phyloP scores from a whole-genome alignment of 1,139 yeast species.

The Lodderomyces theae region DNA sequence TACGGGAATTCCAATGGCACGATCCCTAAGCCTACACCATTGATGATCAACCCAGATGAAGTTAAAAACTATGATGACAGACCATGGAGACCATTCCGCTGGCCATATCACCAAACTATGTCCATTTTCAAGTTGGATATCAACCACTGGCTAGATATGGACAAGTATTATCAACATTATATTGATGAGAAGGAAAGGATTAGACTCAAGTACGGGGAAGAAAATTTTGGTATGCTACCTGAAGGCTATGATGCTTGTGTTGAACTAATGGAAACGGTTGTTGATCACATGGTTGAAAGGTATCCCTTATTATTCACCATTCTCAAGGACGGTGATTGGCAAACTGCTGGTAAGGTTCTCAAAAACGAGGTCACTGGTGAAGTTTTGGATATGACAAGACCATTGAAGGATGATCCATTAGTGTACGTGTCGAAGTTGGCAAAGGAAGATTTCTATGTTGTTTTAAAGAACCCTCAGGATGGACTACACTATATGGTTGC shows the following conservation, averaged over 20 bases:
- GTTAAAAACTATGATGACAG: conserved; percentile 65
- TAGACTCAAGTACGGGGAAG: conserved; percentile 55
- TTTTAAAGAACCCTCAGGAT: conserved; percentile 50
- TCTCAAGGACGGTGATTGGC: conserved; percentile 31
- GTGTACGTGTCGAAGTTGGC: conserved; percentile 65
- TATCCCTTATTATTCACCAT: conserved; percentile 63
- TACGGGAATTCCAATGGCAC: conserved; percentile 16
- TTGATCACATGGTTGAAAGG: conserved; percentile 55
- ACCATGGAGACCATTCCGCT: conserved; percentile 79
- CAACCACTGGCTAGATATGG: conserved; percentile 80
- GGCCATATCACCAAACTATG: conserved; percentile 84
- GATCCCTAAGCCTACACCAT: conserved; percentile 54
- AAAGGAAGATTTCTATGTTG: conserved; percentile 70
- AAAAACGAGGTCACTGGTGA: conserved; percentile 64
- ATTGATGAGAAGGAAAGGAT: conserved; percentile 61
- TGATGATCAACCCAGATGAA: conserved; percentile 64
- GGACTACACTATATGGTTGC: conserved; percentile 65
- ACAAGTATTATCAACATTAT: conserved; percentile 66
- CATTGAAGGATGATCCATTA: conserved; percentile 63
- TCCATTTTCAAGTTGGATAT: conserved; percentile 65
- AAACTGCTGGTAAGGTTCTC: conserved; percentile 37
- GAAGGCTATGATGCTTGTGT: conserved; percentile 62
- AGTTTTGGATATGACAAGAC: conserved; percentile 54
- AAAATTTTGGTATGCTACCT: conserved; percentile 66
- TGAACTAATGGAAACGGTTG: conserved; percentile 63